Conservation (phyloP, 768 basidiomycete species). For the Lentinus brumalis region DNA sequence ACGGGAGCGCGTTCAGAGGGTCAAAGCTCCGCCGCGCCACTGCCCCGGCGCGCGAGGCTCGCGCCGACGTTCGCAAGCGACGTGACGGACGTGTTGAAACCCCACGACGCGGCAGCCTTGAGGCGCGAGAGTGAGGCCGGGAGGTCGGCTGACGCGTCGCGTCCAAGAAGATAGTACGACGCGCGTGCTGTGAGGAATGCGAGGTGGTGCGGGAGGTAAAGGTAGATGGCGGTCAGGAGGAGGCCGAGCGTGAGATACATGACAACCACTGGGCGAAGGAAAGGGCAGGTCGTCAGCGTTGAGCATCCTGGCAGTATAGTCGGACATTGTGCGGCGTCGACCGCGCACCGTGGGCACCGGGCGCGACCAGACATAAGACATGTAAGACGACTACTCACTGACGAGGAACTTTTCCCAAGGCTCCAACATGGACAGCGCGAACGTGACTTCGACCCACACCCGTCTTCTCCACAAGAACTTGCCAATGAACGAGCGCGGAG, state of each 20-base stretch:
- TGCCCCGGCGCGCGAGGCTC: neutral
- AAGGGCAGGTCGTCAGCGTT: neutral
- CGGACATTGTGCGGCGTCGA: no score
- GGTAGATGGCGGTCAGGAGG: conserved; percentile 50
- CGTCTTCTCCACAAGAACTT: conserved; percentile 48
- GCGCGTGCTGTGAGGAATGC: conserved; percentile 52
- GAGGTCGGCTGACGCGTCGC: conserved; percentile 32
- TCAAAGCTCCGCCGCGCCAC: conserved; percentile 4
- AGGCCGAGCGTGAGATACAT: conserved; percentile 43
- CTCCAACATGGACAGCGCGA: conserved; percentile 64
- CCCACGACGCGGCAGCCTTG: conserved; percentile 4
- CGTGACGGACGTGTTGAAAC: conserved; percentile 7
- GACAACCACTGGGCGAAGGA: conserved; percentile 39
- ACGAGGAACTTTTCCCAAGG: conserved; percentile 68
- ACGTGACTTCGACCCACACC: conserved; percentile 59
- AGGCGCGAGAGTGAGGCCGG: conserved; percentile 9
- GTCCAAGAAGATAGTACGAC: conserved; percentile 65
- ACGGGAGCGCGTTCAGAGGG: no score
- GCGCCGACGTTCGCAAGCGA: neutral
- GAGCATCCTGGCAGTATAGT: neutral
- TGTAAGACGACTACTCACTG: conserved; percentile 41
- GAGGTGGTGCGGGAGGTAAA: conserved; percentile 62
- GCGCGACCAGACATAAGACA: neutral
- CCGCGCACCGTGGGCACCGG: no score
- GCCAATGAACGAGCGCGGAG: conserved; percentile 21